Percentiles rank a stretch among this genome's conserved stretches.
These are phyloP conservation scores for Hypoxylon sp. DNA, from an alignment of 2,329 filamentous ascomycete species.

Conservation along the genomic window DNA sequence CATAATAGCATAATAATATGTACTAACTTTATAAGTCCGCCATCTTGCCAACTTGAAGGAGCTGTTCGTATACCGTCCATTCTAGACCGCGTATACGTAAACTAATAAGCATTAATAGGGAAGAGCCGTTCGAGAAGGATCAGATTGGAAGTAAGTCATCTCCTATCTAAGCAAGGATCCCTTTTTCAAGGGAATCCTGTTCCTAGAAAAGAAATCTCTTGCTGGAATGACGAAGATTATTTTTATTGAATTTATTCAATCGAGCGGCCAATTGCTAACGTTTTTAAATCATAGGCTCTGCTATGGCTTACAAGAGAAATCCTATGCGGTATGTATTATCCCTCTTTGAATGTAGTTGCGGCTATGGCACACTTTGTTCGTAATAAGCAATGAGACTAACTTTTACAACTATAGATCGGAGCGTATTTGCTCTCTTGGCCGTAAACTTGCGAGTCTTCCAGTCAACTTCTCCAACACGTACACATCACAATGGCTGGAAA, in stretches of 20 bases:
- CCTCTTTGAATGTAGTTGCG: too few species aligned
- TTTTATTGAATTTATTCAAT: too few species aligned
- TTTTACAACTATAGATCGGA: conserved; percentile 42
- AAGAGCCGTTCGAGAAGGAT: conserved; percentile 73
- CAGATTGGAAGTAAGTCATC: conserved; percentile 63
- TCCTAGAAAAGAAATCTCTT: neutral
- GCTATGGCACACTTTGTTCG: too few species aligned
- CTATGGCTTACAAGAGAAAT: conserved; percentile 40
- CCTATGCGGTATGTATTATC: conserved; percentile 36
- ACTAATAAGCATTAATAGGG: conserved; percentile 12
- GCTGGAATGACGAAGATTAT: neutral
- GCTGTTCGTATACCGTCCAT: conserved; percentile 49
- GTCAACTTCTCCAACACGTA: conserved; percentile 70
- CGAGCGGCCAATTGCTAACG: conserved; percentile 14
- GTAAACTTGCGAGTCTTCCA: conserved; percentile 46
- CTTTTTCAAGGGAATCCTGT: too few species aligned
- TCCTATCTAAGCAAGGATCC: neutral
- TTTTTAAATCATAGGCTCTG: conserved; percentile 14
- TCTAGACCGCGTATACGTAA: neutral
- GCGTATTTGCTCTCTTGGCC: conserved; percentile 46
- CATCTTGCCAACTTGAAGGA: conserved; percentile 81
- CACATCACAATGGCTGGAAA: conserved; percentile 78
- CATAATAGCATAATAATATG: neutral
- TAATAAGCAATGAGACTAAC: neutral
- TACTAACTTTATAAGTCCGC: conserved; percentile 54